Evolutionary conservation across 164 flowering plant genomes (phyloP).

Genomic region (Buxus sempervirens): DNA sequence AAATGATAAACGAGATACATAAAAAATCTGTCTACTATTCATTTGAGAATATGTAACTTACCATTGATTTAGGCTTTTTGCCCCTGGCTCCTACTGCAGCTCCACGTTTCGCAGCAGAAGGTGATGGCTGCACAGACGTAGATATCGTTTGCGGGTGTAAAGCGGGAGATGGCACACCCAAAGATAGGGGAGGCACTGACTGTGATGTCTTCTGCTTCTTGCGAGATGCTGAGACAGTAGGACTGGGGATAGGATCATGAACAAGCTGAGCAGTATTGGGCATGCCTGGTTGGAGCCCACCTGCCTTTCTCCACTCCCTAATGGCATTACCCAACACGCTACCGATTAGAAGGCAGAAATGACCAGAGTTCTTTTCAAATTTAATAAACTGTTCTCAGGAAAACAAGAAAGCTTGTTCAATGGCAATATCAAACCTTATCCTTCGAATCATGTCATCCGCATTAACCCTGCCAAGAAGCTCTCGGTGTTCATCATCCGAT

Average conservation of each 20-base stretch:
- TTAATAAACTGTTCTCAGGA: background rate
- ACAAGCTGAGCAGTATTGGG: slow-evolving; percentile 42
- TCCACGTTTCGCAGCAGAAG: slow-evolving; percentile 36
- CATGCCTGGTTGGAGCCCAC: slow-evolving; percentile 51
- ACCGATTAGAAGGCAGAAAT: slow-evolving; percentile 10
- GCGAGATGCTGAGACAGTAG: slow-evolving; percentile 73
- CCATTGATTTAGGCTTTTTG: slow-evolving; percentile 50
- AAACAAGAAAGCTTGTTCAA: background rate
- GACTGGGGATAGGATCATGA: slow-evolving; percentile 71
- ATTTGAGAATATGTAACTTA: slow-evolving; percentile 29
- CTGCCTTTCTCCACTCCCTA: slow-evolving; percentile 89
- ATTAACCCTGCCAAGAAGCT: slow-evolving; percentile 69
- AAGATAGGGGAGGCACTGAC: slow-evolving; percentile 38
- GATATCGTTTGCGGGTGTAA: slow-evolving; percentile 38
- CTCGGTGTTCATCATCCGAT: slow-evolving; percentile 88
- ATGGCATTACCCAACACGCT: slow-evolving; percentile 13
- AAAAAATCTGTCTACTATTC: background rate
- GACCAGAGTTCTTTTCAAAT: background rate
- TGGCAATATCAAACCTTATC: slow-evolving; percentile 54
- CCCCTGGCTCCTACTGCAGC: slow-evolving; percentile 30
- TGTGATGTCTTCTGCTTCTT: slow-evolving; percentile 73
- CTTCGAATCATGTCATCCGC: slow-evolving; percentile 72
- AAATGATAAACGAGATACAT: slow-evolving; percentile 1
- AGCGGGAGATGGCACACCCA: slow-evolving; percentile 39
- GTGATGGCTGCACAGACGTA: slow-evolving; percentile 42